These are phyloP conservation scores for Saccharomycopsis oosterbeekiorum DNA, from an alignment of 805 yeast genomes.

Conservation along the genomic window DNA sequence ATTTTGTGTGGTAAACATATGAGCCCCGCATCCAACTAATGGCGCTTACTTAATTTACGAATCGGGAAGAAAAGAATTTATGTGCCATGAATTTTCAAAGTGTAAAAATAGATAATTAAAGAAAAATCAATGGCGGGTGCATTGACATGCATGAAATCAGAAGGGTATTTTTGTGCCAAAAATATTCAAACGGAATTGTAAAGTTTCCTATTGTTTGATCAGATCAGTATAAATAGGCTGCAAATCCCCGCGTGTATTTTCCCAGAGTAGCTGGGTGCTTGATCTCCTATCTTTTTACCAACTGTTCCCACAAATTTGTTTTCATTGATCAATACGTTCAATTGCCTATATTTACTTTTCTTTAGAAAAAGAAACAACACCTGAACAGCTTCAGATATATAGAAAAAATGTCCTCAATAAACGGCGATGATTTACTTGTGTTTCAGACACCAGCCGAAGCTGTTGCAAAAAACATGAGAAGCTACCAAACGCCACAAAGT, in stretches of 20 bases:
- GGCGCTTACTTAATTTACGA: no score
- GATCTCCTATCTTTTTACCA: no score
- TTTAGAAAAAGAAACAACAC: not conserved
- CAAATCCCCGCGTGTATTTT: not conserved
- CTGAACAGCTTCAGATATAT: not conserved
- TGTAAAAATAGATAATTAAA: not conserved
- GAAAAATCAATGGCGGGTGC: conserved; percentile 2
- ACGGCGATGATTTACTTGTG: not conserved
- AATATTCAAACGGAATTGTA: not conserved
- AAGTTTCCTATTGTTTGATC: not conserved
- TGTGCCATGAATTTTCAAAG: no score
- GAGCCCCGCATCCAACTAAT: no score
- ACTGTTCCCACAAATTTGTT: no score
- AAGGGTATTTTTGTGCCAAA: not conserved
- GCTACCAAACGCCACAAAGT: not conserved
- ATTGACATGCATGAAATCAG: not conserved
- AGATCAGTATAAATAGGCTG: not conserved
- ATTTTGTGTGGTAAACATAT: no score
- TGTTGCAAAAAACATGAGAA: not conserved
- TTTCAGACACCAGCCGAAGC: not conserved
- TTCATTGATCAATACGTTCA: no score
- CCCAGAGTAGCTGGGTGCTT: no score
- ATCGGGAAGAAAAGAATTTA: no score
- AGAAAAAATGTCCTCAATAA: not conserved
- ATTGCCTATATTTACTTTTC: no score